Evolutionary conservation across 805 yeast genomes (phyloP), one percentile per base, ranked within the genome.

Genomic region (Saccharomycopsis microspora): DNA sequence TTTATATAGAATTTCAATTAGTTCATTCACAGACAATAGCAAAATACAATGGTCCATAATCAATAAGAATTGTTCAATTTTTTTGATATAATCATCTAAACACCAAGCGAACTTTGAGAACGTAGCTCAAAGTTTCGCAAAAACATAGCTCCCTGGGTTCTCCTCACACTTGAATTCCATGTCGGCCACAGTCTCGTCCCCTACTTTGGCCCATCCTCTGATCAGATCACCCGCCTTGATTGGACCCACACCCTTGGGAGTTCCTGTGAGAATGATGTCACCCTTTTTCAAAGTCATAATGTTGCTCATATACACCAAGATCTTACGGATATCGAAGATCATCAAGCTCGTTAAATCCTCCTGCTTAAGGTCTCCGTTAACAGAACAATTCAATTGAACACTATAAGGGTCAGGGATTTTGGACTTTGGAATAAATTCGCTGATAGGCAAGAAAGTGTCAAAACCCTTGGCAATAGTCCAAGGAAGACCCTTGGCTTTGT

Each of bases 401-500:
- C 81, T 73, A 58, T 84, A 81, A 3, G 94, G 95, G 57, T 83
- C 85, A 4, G 79, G 73, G 47, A 93, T 77, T 52, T 70, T 61
- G 0, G 61, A 62, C 58, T 84, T 82, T 6, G 89, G 76, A 47
- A 93, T 81, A 55, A 79, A 76, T 27, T 68, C 64, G 5, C 95
- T 82, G n/a, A 93, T 61, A 1, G 99, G 99, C 61, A 85, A 71
- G 64, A 93, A 93, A 0, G 98, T 90, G 60, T 93, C 99, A 63
- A 88, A 90, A 0, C 98, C 98, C 62, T 93, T 93, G 35, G 93
- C 96, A 55, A 88, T 86, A 4, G 90, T 67, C 99, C 99, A 93
- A 4, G 99, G 98, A 46, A 90, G 71, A 1, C 97, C 97, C 64
- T 86, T 87, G 66, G 74, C 75, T 66, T 93, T 93, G 36, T 96